A percentile compares a stretch with the other conserved stretches of the same genome.
Evolutionary conservation across 257 asterid genomes (phyloP).

Genomic region (Lithospermum erythrorhizon): DNA sequence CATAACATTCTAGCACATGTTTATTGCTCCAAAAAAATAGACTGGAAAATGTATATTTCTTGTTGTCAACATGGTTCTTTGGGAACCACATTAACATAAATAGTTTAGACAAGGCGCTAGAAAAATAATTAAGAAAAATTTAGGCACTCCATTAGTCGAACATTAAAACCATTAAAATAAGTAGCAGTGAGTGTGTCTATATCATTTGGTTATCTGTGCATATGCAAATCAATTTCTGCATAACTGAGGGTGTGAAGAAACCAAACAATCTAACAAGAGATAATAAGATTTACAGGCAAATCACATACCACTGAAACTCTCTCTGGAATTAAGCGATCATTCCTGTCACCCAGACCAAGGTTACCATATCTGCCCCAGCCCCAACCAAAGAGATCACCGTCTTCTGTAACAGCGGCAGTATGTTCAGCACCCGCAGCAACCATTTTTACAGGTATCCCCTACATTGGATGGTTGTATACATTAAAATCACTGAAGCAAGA

Average conservation of each 20-base stretch:
- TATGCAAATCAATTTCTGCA: neutral
- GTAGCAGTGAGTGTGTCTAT: too few relatives aligned
- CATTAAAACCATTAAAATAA: too few relatives aligned
- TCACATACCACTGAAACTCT: conserved; percentile 66
- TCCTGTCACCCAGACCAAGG: conserved; percentile 90
- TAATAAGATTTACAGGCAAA: conserved; percentile 1
- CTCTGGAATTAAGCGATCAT: conserved; percentile 71
- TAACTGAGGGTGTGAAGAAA: neutral
- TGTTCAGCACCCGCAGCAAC: conserved; percentile 99
- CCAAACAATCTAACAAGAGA: neutral
- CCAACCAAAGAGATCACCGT: conserved; percentile 96
- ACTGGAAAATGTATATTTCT: too few relatives aligned
- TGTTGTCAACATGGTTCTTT: too few relatives aligned
- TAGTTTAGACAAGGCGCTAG: too few relatives aligned
- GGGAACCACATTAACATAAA: too few relatives aligned
- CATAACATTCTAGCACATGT: too few relatives aligned
- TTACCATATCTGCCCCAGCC: conserved; percentile 99
- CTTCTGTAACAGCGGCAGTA: conserved; percentile 97
- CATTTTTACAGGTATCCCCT: conserved; percentile 85
- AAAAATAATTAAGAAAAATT: too few relatives aligned
- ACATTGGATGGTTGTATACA: conserved; percentile 7
- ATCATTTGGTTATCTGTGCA: too few relatives aligned
- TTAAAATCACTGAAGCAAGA: neutral
- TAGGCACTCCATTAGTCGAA: too few relatives aligned
- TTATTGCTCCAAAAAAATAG: too few relatives aligned